Conservation (phyloP, 2,329 filamentous ascomycete genomes). For the Botrytis pseudocinerea region DNA sequence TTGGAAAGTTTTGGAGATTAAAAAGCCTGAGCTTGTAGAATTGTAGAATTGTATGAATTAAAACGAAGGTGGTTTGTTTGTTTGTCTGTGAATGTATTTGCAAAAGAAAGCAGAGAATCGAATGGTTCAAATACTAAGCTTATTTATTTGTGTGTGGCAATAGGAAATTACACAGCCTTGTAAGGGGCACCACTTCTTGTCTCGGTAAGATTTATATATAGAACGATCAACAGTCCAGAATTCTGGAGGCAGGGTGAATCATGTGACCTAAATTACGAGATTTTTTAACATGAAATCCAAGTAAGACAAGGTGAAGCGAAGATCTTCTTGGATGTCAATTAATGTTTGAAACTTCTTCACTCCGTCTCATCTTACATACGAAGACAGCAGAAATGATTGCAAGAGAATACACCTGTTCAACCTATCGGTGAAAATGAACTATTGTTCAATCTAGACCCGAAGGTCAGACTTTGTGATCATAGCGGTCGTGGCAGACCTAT, state of each 20-base stretch:
- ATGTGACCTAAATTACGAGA: slow-evolving; percentile 19
- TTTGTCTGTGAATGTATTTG: slow-evolving; percentile 2
- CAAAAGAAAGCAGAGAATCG: slow-evolving; percentile 9
- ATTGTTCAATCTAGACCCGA: slow-evolving; percentile 8
- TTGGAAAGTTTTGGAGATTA: not conserved
- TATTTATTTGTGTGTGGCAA: slow-evolving; percentile 24
- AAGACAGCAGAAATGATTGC: not conserved
- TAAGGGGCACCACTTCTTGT: slow-evolving; percentile 22
- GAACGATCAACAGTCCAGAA: slow-evolving; percentile 17
- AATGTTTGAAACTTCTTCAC: slow-evolving; percentile 12
- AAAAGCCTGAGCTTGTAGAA: not conserved
- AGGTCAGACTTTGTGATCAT: slow-evolving; percentile 5
- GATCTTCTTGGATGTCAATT: slow-evolving; percentile 16
- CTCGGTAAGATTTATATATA: slow-evolving; percentile 23
- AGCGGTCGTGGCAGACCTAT: slow-evolving; percentile 14
- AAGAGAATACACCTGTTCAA: not conserved
- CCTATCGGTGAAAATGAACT: slow-evolving; percentile 11
- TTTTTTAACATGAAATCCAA: not conserved
- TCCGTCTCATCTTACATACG: slow-evolving; percentile 22
- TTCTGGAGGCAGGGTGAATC: slow-evolving; percentile 4
- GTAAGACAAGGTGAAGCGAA: slow-evolving; percentile 7
- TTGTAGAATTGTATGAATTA: slow-evolving; percentile 2
- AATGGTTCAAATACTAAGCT: slow-evolving; percentile 23
- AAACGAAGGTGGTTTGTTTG: slow-evolving; percentile 22
- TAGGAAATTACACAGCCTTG: slow-evolving; percentile 24